Evolutionary conservation across 2,329 filamentous ascomycete genomes (phyloP), one percentile per base, ranked within the genome.

Genomic region (Colletotrichum eremochloae): DNA sequence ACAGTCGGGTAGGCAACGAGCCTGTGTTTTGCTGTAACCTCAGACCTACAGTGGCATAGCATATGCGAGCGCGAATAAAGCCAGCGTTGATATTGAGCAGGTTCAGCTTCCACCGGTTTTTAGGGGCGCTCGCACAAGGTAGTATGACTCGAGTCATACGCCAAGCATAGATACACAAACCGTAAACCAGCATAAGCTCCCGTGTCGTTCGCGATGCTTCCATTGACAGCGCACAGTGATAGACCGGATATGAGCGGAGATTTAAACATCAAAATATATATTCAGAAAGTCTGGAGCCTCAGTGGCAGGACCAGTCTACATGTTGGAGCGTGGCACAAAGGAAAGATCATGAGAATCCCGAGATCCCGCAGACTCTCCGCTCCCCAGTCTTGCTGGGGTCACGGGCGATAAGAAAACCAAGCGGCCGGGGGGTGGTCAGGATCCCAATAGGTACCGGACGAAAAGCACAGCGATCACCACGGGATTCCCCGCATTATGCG

Each of bases 401-500:
- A n/a, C 46, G 40, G 60, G 60, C 55, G 60, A 69, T 69, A 69
- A 72, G 66, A 12, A 46, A n/a, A 29, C 36, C 46, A 42, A 18
- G 61, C 42, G 24, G 29, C 31, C 46, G 33, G 8, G 11, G 31
- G 36, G 15, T 24, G 31, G 5, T 46, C 12, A 20, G 55, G 50
- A 48, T 42, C 15, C 24, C 20, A 48, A 18, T 31, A 44, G 38
- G 38, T 44, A 64, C 46, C 53, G 42, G 69, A 48, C 69, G 58
- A 46, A 36, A 53, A 61, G 24, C 53, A 42, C 46, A 46, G 38
- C 40, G 60, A 69, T 56, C 60, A 5, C 8, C 53, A 29, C 24
- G n/a, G 40, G 48, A 14, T 40, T 64, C 69, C 69, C 69, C 69
- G 69, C 69, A 69, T 64, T 61, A 52, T 61, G 53, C 53, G 55